Base-by-base conservation (phyloP, 306 rosid genomes). In the Glycine soja region DNA sequence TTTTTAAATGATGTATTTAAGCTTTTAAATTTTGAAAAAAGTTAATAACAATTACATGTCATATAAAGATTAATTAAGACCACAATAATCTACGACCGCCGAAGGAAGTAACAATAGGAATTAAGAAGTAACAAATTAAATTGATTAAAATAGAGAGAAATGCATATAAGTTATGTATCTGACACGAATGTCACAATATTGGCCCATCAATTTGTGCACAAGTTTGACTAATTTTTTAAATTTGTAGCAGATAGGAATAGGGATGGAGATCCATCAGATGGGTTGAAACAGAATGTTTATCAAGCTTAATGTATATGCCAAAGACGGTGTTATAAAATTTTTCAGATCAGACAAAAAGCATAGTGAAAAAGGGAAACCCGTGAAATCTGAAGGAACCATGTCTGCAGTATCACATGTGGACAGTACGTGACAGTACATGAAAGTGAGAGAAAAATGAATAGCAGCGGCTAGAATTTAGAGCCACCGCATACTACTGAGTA, bases 351-450 rank as follows among this genome's bases (percentile, higher is more conserved):
- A 53, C 71, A 67, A 32, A 40, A 16, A 8, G 52, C 8, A 40
- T 38, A 57, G 63, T 50, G 24, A 62, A 70, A 70, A 64, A 48
- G 68, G 65, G 73, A 3, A 69, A 77, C 87, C 90, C 87, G 86
- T 87, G 86, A 87, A 73, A 52, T 62, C 16, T 57, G 85, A 84
- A 76, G 45, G 54, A 76, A 59, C 36, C 6, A 18, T 34, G 2
- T 74, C 13, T 13, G 58, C n/a, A 15, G 76, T 53, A 47, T 70
- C 74, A 65, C 81, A 80, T 53, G 87, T 80, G 83, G 83, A 68
- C 72, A 67, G 50, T 64, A 7, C 15, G 62, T 80, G 79, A 87
- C 72, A 67, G 50, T 64, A 7, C 15, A 73, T 80, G 79, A 87
- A 84, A 59, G 81, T 34, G 61, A 77, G 85, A 73, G 85, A 74